Evolutionary conservation across 2,329 filamentous ascomycete genomes (phyloP).

Genomic region (Phyllosticta citriasiana): DNA sequence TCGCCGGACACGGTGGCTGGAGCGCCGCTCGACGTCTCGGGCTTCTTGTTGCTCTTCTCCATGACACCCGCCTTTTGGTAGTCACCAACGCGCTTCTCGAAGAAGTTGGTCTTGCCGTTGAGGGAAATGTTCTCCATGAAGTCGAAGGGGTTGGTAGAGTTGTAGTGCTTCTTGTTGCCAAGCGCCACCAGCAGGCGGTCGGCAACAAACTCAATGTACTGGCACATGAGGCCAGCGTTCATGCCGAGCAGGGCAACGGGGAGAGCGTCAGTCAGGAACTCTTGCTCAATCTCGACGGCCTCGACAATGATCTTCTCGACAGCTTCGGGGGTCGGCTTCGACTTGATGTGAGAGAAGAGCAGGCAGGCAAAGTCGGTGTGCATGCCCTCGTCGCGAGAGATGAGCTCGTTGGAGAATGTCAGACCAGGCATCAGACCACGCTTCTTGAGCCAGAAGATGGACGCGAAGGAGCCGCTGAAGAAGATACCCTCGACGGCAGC

Average conservation of each 20-base stretch:
- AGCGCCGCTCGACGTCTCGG: slow-evolving; percentile 33
- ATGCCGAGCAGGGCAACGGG: slow-evolving; percentile 91
- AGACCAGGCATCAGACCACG: slow-evolving; percentile 96
- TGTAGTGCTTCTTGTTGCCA: slow-evolving; percentile 90
- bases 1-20: slow-evolving; percentile 49
- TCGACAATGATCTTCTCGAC: slow-evolving; percentile 87
- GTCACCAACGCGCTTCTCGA: slow-evolving; percentile 98
- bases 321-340: slow-evolving; percentile 72
- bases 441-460: slow-evolving; percentile 99
- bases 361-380: slow-evolving; percentile 99
- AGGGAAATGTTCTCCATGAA: slow-evolving; percentile 99
- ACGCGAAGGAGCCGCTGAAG: slow-evolving; percentile 97
- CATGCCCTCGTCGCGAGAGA: slow-evolving; percentile 97
- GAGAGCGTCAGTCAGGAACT: slow-evolving; percentile 93
- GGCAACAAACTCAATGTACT: slow-evolving; percentile 99
- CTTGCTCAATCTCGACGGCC: slow-evolving; percentile 89
- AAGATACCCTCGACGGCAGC: slow-evolving; percentile 99
- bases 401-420: slow-evolving; percentile 99
- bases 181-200: slow-evolving; percentile 88
- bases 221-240: slow-evolving; percentile 96
- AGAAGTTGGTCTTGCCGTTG: slow-evolving; percentile 99
- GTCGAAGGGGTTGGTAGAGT: slow-evolving; percentile 91
- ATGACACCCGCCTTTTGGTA: slow-evolving; percentile 99
- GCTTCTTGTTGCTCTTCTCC: slow-evolving; percentile 69
- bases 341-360: slow-evolving; percentile 92